Base-by-base conservation (phyloP, 805 yeast species). In the Yarrowia keelungensis region DNA sequence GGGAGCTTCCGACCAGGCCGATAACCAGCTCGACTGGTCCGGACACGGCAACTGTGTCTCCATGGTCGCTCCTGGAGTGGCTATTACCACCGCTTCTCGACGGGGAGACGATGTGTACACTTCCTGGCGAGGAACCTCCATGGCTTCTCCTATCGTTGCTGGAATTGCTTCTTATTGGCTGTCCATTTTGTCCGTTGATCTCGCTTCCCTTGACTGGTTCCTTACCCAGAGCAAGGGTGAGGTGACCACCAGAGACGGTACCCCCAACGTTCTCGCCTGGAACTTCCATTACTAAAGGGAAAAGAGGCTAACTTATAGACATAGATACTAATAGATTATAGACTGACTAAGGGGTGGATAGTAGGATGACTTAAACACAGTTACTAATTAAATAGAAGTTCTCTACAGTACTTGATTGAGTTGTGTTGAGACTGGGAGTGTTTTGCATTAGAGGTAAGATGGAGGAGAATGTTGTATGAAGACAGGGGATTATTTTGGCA, bases 31-130 rank as follows among this genome's bases (percentile, higher is more conserved):
- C 0, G 75, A 84, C 15, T 93, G 93, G 74, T 85, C 95, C 12
- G 92, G 93, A 75, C 91, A 92, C 92, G 98, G 98, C 0, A 80
- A 82, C n/a, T 94, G 98, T 77, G 96, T 93, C 5, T 91, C 91
- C 74, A 81, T 91, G 0, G 89, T 90, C 78, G 92, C 97, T 0
- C 86, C 94, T 56, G 98, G 98, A 0, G 88, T 91, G 73, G 89
- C 91, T 77, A 87, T 93, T 71, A 82, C 89, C 72, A 90, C 97
- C 53, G 70, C 77, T 12, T 64, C 71, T 12, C 70, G 71, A 43
- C 46, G 67, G 39, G 69, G 68, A 11, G 54, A 67, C 14, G 71
- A 71, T 26, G 73, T 72, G 7, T 41, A 8, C 15, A 54, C 51
- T 8, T 16, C 51, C 9, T 45, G 50, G 66, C 14, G 19, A 35